A percentile compares a stretch with the other conserved stretches of the same genome.
These are phyloP conservation scores for Backusella sp. DNA, from an alignment of 192 early-diverging fungal species.

Conservation along the genomic window DNA sequence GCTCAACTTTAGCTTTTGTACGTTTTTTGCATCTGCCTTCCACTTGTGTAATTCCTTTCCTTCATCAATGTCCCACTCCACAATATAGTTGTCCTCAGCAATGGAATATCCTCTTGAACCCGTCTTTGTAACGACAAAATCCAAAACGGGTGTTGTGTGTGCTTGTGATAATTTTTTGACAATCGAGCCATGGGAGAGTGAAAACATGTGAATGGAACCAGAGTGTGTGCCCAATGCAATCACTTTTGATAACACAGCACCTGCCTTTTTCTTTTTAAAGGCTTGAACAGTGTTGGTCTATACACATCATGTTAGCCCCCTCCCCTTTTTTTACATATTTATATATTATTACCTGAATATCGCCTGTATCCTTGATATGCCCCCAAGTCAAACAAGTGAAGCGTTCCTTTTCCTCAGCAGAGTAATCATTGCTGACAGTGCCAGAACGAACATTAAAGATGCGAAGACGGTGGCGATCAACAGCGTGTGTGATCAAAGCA, in stretches of 20 bases:
- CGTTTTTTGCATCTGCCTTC: slow-evolving; percentile 48
- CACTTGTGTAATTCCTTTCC: slow-evolving; percentile 43
- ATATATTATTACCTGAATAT: slow-evolving; percentile 11
- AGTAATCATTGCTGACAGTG: slow-evolving; percentile 51
- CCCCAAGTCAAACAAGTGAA: slow-evolving; percentile 56
- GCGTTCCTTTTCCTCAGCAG: slow-evolving; percentile 46
- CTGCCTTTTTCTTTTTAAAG: slow-evolving; percentile 37
- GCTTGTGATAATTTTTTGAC: slow-evolving; percentile 37
- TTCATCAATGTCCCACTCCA: slow-evolving; percentile 56
- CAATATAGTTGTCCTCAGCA: slow-evolving; percentile 47
- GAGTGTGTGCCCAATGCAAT: slow-evolving; percentile 51
- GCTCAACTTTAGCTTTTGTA: slow-evolving; percentile 46
- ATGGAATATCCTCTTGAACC: slow-evolving; percentile 50
- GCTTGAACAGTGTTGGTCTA: background rate
- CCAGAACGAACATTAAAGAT: slow-evolving; percentile 52
- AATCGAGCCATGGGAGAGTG: slow-evolving; percentile 44
- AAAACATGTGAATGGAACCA: slow-evolving; percentile 50
- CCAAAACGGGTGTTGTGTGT: slow-evolving; percentile 45
- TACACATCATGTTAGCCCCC: too few relatives aligned
- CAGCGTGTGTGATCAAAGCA: slow-evolving; percentile 52
- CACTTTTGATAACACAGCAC: slow-evolving; percentile 29
- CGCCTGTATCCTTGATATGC: slow-evolving; percentile 32
- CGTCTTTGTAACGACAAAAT: slow-evolving; percentile 47
- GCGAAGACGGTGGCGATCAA: slow-evolving; percentile 55
- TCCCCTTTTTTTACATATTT: too few relatives aligned